Base-by-base conservation (phyloP, 805 yeast species). In the Ogataea parapolymorpha region DNA sequence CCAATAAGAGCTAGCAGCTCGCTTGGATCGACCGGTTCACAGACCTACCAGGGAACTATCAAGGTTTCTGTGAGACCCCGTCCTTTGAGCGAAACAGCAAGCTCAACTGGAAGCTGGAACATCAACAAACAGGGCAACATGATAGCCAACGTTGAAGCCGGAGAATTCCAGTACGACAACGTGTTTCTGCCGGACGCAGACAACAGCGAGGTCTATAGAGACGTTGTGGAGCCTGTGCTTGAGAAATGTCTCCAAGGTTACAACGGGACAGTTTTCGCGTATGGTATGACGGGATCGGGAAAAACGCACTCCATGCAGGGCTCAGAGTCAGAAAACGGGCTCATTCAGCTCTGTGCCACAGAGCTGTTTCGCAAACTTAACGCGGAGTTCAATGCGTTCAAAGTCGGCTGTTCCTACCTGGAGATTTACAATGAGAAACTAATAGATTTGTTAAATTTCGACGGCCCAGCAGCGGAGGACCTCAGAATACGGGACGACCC, bases 241-340 rank as follows among this genome's bases (percentile, higher is more conserved):
- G 66, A 56, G 48, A 77, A 72, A 58, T 79, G 76, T 46, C 71
- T 72, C 52, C 80, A 80, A 12, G 96, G 96, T 0, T 90, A 66
- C 61, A 88, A 88, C 55, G 90, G 90, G 12, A 89, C 96, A 0
- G 79, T 90, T 1, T 88, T 91, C 60, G 97, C 98, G 0, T 88
- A 88, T 55, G 96, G 96, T 26, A 85, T 85, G 88, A 88, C 96
- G 0, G 96, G 96, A 0, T 83, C 95, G 1, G 96, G 96, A 9
- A 88, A 88, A 61, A 88, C 96, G 0, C 80, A 76, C 57, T 77
- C 95, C 2, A 88, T 88, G 95, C 82, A 81, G 48, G 96, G 95
- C 23, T 67, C 71, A 20, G 68, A 62, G 2, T 46, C 51, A 5
- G 82, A 80, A 46, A 80, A 82, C 0, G 95, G 96, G 4, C 70